Evolutionary conservation across 2,329 filamentous ascomycete genomes (phyloP).

Genomic region (Fusarium anthophilum): DNA sequence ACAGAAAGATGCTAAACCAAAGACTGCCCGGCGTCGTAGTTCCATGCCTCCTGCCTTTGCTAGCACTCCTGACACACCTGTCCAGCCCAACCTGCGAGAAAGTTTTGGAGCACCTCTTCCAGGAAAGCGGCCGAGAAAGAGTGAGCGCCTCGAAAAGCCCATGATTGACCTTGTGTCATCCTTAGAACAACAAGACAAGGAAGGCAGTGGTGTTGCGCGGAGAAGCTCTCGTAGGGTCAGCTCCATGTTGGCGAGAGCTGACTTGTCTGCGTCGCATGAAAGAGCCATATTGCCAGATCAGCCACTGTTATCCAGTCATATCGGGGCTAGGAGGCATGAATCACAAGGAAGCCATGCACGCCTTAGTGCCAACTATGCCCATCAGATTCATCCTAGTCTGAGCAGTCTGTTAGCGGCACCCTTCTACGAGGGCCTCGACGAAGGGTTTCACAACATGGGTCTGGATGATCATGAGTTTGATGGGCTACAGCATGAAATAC

Average conservation of each 20-base stretch:
- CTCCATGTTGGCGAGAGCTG: conserved; percentile 86
- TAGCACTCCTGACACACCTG: conserved; percentile 81
- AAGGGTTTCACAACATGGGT: conserved; percentile 77
- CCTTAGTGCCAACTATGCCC: conserved; percentile 54
- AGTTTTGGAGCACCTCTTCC: conserved; percentile 73
- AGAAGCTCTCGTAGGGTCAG: conserved; percentile 82
- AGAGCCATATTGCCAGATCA: conserved; percentile 81
- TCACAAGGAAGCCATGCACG: conserved; percentile 67
- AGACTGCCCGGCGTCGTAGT: conserved; percentile 64
- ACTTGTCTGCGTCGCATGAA: conserved; percentile 86
- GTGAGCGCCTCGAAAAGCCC: conserved; percentile 60
- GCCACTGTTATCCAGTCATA: conserved; percentile 52
- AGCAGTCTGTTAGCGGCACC: conserved; percentile 74
- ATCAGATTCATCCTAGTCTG: conserved; percentile 60
- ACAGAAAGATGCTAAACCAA: conserved; percentile 56
- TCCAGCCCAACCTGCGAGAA: conserved; percentile 76
- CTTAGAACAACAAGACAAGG: conserved; percentile 73
- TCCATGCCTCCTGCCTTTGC: conserved; percentile 74
- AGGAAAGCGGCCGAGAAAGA: conserved; percentile 63
- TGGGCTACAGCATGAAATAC: conserved; percentile 75
- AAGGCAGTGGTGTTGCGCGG: conserved; percentile 61
- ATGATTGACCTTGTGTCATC: conserved; percentile 74
- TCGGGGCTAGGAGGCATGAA: conserved; percentile 70
- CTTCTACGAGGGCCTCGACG: conserved; percentile 75
- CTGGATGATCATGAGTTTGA: conserved; percentile 78